Evolutionary conservation across 805 yeast genomes (phyloP), one percentile per base, ranked within the genome.

Genomic region (Suhomyces kilbournensis): DNA sequence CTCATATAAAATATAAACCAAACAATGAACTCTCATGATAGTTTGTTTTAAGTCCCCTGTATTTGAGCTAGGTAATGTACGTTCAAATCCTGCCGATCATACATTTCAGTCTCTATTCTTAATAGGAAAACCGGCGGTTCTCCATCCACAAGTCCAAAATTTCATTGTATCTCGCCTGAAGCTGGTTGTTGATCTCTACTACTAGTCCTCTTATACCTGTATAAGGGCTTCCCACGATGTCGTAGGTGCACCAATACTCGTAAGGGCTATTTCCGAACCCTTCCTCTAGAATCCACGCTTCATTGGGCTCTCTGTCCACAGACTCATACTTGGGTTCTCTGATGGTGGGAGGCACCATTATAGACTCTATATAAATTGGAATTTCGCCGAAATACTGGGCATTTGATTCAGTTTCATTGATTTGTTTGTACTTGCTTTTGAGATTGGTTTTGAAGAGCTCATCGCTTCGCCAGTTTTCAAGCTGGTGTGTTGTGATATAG

Each of bases 231-330:
- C 72, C 74, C 2, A 70, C 67, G 4, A 67, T 49, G 46, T 69
- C 68, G 55, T 71, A 71, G 8, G 62, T 63, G 56, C 76, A 72
- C 70, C 71, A 70, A 53, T 59, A 71, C 8, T 60, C 59, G 50
- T 67, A 60, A 6, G 56, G 56, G 10, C 50, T 50, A 12, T 56
- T 56, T 3, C 52, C 56, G 19, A 52, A 57, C 48, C 61, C 60
- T 2, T 47, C 48, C 30, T 58, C 59, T 15, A 49, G 46, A 2
- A 55, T 45, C 72, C 74, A 69, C 7, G 67, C 65, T 26, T 56
- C 46, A 17, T 56, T 56, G 1, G 74, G 75, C 53, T 68, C 75
- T 22, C 54, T 57, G 35, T 26, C 53, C 6, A 58, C 63, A 8
- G 49, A 47, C 7, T 51, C 60, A 35, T 48, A 55, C 4, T 58